These are phyloP conservation scores for Knoxdaviesia proteae DNA, from an alignment of 2,329 filamentous ascomycete species.

Conservation along the genomic window DNA sequence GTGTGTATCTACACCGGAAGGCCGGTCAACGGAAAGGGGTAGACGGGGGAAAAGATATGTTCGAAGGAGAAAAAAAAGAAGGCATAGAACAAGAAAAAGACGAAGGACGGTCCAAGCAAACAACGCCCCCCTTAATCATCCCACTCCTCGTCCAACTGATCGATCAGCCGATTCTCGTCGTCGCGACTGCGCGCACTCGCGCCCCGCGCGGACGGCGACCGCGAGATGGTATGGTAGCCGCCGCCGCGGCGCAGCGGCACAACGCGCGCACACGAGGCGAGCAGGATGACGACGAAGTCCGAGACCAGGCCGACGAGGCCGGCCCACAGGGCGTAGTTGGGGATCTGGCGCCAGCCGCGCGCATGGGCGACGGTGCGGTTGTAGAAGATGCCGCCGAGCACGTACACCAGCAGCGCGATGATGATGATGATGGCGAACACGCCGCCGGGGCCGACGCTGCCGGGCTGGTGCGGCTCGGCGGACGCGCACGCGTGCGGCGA, in stretches of 20 bases:
- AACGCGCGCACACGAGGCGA: conserved; percentile 4
- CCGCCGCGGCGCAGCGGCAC: conserved; percentile 3
- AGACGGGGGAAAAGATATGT: background rate
- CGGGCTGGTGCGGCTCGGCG: conserved; percentile 47
- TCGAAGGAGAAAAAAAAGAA: background rate
- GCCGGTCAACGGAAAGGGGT: background rate
- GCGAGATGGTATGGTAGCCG: background rate
- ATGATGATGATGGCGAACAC: conserved; percentile 73
- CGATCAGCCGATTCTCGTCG: conserved; percentile 83
- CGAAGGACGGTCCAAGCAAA: background rate
- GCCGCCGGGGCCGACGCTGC: conserved; percentile 50
- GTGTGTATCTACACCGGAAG: background rate
- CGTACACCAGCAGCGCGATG: conserved; percentile 64
- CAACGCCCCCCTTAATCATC: conserved; percentile 36
- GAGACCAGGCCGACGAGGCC: conserved; percentile 67
- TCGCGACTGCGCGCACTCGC: conserved; percentile 29
- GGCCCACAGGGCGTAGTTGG: conserved; percentile 86
- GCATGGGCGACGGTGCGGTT: conserved; percentile 88
- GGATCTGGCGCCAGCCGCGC: conserved; percentile 82
- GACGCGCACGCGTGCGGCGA: conserved; percentile 60
- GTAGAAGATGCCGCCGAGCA: conserved; percentile 85
- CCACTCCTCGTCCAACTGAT: conserved; percentile 94
- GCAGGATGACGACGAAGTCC: conserved; percentile 14
- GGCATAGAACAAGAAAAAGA: background rate
- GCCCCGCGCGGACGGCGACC: no score